Base-by-base conservation (phyloP, 73 alveolate genomes). In the Breviolum minutum region DNA sequence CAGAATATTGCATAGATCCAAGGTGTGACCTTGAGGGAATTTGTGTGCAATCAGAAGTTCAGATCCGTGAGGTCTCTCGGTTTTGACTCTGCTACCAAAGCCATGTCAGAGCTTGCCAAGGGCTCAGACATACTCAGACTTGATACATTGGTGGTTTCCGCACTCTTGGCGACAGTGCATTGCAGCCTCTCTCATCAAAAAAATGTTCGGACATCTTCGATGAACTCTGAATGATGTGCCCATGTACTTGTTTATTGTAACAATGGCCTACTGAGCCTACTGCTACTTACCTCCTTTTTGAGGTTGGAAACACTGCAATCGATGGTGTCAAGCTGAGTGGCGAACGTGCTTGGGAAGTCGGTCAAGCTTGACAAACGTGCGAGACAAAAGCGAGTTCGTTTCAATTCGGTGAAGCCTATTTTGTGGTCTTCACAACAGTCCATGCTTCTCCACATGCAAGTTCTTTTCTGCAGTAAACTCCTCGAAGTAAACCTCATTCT, bases 51-150 rank as follows among this genome's bases (percentile, higher is more conserved):
- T 71, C 81, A 73, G 82, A 73, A 73, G 82, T 77, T 77, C 86
- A 63, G 90, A 77, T 64, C 70, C 16, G 69, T 22, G 63, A 89
- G 96, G 96, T 89, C 96, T 20, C 95, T 99, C 27, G 99, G 99
- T 40, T 99, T 99, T 93, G 99, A 99, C 90, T 91, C 99, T 68
- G 99, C 99, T 7, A 97, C 99, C 17, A 99, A 99, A 99, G 99
- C 99, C 86, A 99, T 99, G 93, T 99, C 99, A 40, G 99, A 99
- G 98, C 90, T 99, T 98, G 99, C 99, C 86, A 4, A 77, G 86
- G 86, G 86, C 86, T 77, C 86, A 64, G 16, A 16, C 22, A n/a
- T n/a, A 16, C 16, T 64, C 73, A 77, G 86, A 77, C 86, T 77
- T 77, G 86, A 77, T 26, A 73, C 82, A 24, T 73, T 71, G 81